These are phyloP conservation scores for Wickerhamomyces rabaulensis DNA, from an alignment of 805 yeast species.

Conservation along the genomic window DNA sequence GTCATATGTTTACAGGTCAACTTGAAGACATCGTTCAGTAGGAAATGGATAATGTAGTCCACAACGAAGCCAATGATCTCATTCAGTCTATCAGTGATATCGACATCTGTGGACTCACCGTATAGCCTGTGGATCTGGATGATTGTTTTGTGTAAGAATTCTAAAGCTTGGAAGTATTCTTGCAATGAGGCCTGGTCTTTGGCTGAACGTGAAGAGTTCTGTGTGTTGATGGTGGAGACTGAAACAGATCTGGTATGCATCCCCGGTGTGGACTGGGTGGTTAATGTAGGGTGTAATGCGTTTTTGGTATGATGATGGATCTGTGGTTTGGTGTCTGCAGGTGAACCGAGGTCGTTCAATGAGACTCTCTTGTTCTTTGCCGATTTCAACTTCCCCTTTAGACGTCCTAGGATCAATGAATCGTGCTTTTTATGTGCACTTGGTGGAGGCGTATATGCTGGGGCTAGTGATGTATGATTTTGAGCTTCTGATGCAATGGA, in stretches of 20 bases:
- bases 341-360: not conserved
- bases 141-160: constrained; percentile 5
- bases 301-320: not conserved
- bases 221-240: constrained; percentile 1
- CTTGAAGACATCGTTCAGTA: constrained; percentile 4
- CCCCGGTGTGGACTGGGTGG: not conserved
- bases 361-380: not conserved
- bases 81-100: constrained; percentile 1
- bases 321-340: not conserved
- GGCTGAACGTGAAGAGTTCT: constrained; percentile 6
- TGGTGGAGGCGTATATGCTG: not conserved
- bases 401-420: constrained; percentile 4
- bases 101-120: constrained; percentile 1
- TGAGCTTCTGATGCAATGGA: not conserved
- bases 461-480: not conserved
- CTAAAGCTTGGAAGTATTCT: constrained; percentile 7
- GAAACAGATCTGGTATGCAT: constrained; percentile 2
- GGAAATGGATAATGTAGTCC: constrained; percentile 9
- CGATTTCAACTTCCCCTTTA: constrained; percentile 3
- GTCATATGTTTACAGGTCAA: not conserved
- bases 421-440: not conserved
- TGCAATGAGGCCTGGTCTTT: constrained; percentile 10
- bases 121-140: constrained; percentile 3
- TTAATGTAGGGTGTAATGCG: not conserved
- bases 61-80: constrained; percentile 5